Evolutionary conservation across 2,329 filamentous ascomycete species (phyloP).

Genomic region (Cercospora berteroae): DNA sequence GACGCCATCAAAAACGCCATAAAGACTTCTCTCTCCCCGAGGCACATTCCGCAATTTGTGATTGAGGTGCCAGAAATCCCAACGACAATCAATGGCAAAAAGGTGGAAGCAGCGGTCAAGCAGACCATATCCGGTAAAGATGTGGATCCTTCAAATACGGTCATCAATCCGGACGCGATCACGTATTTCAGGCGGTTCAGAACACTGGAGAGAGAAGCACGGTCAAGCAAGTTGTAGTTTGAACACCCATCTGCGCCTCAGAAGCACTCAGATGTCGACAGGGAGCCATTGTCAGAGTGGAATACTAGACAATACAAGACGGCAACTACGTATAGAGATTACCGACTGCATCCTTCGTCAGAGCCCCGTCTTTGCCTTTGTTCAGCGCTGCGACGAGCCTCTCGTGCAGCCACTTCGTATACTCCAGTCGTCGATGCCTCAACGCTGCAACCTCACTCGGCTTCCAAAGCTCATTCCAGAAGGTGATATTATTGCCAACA

Average conservation of each 20-base stretch:
- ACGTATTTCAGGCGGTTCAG: conserved; percentile 39
- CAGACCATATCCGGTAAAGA: conserved; percentile 41
- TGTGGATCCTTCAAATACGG: conserved; percentile 41
- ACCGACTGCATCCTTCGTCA: not conserved
- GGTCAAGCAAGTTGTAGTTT: conserved; percentile 25
- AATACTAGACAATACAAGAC: not conserved
- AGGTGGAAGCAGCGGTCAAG: conserved; percentile 48
- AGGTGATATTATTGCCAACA: conserved; percentile 16
- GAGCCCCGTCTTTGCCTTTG: conserved; percentile 1
- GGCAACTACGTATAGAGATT: not conserved
- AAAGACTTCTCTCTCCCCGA: conserved; percentile 29
- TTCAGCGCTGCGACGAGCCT: conserved; percentile 4
- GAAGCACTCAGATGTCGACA: not conserved
- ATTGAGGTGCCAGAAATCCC: conserved; percentile 33
- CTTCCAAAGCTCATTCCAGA: conserved; percentile 20
- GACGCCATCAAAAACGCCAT: conserved; percentile 33
- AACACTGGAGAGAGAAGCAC: conserved; percentile 31
- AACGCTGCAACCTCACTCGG: conserved; percentile 5
- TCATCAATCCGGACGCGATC: conserved; percentile 42
- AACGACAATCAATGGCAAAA: conserved; percentile 50
- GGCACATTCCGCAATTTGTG: conserved; percentile 46
- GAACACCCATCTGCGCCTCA: not conserved
- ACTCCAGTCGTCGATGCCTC: conserved; percentile 6
- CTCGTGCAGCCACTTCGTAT: conserved; percentile 14
- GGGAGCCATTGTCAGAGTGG: not conserved